A percentile compares a stretch with the other conserved stretches of the same genome.
These are phyloP conservation scores for Trichosporon asahii DNA, from an alignment of 1,284 basidiomycete species.

Conservation along the genomic window DNA sequence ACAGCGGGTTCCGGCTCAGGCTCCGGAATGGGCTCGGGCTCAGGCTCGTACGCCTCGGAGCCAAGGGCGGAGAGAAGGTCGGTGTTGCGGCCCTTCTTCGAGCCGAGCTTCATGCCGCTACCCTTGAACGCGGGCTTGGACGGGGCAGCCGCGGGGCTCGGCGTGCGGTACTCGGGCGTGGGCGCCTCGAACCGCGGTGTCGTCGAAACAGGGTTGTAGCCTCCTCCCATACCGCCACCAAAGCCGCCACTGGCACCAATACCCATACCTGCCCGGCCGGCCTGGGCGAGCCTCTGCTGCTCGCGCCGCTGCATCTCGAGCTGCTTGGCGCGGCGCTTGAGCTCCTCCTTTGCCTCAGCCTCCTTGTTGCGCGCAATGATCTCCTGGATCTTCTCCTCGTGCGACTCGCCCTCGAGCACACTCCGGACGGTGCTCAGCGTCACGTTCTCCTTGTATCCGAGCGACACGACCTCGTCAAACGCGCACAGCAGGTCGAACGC, in stretches of 20 bases:
- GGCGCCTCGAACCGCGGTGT: conserved; percentile 63
- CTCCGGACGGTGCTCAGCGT: conserved; percentile 87
- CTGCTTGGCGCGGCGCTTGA: conserved; percentile 96
- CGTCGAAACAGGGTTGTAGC: conserved; percentile 60
- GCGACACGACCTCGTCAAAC: conserved; percentile 92
- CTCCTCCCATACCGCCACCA: conserved; percentile 41
- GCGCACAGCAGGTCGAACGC: conserved; percentile 93
- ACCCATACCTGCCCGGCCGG: conserved; percentile 53
- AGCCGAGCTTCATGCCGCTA: conserved; percentile 95
- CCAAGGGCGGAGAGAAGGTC: conserved; percentile 84
- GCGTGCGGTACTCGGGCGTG: conserved; percentile 39
- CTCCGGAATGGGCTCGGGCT: conserved; percentile 49
- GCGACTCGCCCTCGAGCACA: conserved; percentile 96
- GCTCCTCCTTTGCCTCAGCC: conserved; percentile 97
- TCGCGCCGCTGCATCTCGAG: conserved; percentile 97
- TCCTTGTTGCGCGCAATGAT: conserved; percentile 99
- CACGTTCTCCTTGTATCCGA: conserved; percentile 92
- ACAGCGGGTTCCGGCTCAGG: conserved; percentile 60
- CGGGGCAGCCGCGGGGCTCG: conserved; percentile 54
- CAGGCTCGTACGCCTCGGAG: conserved; percentile 63
- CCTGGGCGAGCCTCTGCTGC: conserved; percentile 68
- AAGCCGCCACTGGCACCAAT: conserved; percentile 57
- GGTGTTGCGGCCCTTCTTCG: conserved; percentile 76
- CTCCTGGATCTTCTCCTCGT: conserved; percentile 99
- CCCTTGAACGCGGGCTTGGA: conserved; percentile 84